Base-by-base conservation (phyloP, 139 green algal species). In the Closterium sp. region DNA sequence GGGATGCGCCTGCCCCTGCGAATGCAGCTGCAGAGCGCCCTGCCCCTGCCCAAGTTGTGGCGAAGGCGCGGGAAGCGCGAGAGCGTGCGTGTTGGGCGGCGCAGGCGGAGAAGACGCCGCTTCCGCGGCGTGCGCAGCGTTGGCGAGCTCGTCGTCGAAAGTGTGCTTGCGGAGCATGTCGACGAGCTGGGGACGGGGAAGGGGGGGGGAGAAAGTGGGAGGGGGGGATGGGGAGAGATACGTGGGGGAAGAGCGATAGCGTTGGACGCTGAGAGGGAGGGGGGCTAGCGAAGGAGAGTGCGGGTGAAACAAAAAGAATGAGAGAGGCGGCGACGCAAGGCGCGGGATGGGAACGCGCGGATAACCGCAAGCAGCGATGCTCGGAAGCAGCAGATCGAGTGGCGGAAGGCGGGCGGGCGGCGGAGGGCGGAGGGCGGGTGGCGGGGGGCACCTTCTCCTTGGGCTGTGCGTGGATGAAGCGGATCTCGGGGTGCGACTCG, bases 401-500 rank as follows among this genome's bases (percentile, higher is more conserved):
- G n/a, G n/a, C n/a, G n/a, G n/a, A n/a, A n/a, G n/a, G n/a, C n/a
- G n/a, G n/a, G n/a, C n/a, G n/a, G n/a, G n/a, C n/a, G n/a, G n/a
- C n/a, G 38, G 38, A 66, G 38, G 38, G 5, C 16, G 38, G 4
- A 10, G 2, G 38, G 38, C 38, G 38, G 38, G 55, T 28, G 55
- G 25, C 7, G 55, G 12, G 16, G 12, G 16, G 35, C 87, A 91
- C 88, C 88, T 91, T 34, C 33, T 91, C 88, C 81, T 91, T 91
- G 31, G 89, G 28, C 23, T 33, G 64, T 16, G 38, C 19, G 16
- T 28, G 32, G 33, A 91, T 91, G 84, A 91, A 91, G 31, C 69
- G 28, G 25, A 31, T 64, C 90, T 93, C 90, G 3, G 88, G 88
- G 34, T 87, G 31, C 32, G 96, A 97, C 19, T 95, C 66, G 1